Evolutionary conservation across 768 basidiomycete genomes (phyloP).

Genomic region (Pleurotus platypus): DNA sequence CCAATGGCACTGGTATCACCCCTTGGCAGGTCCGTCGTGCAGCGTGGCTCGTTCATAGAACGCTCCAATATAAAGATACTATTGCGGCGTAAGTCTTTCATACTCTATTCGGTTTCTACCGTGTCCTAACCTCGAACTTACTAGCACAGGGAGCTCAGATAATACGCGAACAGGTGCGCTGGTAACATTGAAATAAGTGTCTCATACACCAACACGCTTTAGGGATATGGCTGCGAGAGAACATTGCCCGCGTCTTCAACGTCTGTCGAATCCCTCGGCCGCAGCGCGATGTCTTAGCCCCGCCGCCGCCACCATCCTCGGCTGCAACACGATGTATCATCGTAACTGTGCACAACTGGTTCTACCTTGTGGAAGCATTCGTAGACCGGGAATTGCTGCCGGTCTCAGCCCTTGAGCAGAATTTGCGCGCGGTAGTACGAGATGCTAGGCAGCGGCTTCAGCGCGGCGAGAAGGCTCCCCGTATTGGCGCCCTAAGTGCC

Average conservation of each 20-base stretch:
- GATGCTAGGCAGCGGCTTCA: conserved; percentile 57
- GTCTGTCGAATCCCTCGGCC: conserved; percentile 69
- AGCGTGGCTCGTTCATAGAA: conserved; percentile 73
- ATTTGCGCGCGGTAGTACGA: conserved; percentile 39
- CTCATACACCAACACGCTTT: background rate
- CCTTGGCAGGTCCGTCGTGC: conserved; percentile 86
- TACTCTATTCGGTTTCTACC: conserved; percentile 1
- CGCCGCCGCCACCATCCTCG: conserved; percentile 38
- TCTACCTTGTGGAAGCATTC: conserved; percentile 73
- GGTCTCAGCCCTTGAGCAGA: conserved; percentile 37
- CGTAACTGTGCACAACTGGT: conserved; percentile 73
- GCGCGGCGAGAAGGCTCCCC: conserved; percentile 52
- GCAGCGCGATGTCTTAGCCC: conserved; percentile 57
- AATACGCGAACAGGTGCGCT: conserved; percentile 64
- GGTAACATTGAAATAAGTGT: background rate
- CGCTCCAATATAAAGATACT: conserved; percentile 68
- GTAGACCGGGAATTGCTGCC: conserved; percentile 32
- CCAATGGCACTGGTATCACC: conserved; percentile 46
- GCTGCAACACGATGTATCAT: conserved; percentile 57
- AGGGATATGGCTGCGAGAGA: conserved; percentile 66
- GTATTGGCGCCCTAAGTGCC: conserved; percentile 70
- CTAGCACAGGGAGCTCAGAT: conserved; percentile 63
- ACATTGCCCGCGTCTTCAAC: conserved; percentile 66
- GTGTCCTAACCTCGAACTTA: conserved; percentile 22
- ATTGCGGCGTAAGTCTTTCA: conserved; percentile 51